A percentile compares a stretch with the other conserved stretches of the same genome.
These are phyloP conservation scores for Malus sylvestris DNA, from an alignment of 306 rosid species.

Conservation along the genomic window DNA sequence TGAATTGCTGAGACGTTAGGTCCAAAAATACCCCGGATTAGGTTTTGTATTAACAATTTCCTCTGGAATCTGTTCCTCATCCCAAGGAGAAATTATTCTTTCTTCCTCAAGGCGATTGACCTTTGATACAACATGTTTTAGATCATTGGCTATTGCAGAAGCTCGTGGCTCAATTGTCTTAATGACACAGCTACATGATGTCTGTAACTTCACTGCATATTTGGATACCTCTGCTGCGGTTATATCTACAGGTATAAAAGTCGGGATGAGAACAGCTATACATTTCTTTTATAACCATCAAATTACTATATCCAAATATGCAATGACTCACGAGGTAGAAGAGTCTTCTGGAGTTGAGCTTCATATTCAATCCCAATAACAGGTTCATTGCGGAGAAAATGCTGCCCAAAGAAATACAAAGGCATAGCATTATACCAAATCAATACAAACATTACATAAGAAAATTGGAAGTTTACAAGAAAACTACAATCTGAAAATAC, in stretches of 20 bases:
- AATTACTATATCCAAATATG: not conserved
- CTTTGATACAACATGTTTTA: conserved; percentile 60
- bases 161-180: conserved; percentile 88
- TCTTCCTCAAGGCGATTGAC: conserved; percentile 67
- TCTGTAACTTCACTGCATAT: conserved; percentile 64
- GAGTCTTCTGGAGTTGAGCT: conserved; percentile 95
- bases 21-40: conserved; percentile 62
- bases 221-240: conserved; percentile 65
- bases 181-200: conserved; percentile 80
- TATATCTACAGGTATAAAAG: conserved; percentile 45
- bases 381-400: conserved; percentile 84
- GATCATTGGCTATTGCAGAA: conserved; percentile 65
- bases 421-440: not conserved
- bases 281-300: not conserved
- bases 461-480: not conserved
- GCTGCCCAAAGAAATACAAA: conserved; percentile 47
- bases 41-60: conserved; percentile 79
- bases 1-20: not conserved
- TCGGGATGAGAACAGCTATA: conserved; percentile 21
- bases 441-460: conserved; percentile 5
- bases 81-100: conserved; percentile 59
- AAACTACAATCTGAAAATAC: conserved; percentile 29
- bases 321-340: conserved; percentile 75
- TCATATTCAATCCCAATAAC: conserved; percentile 87
- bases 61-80: conserved; percentile 87